Conservation (phyloP, 768 basidiomycete species). For the Boletus tylopilopsis region DNA sequence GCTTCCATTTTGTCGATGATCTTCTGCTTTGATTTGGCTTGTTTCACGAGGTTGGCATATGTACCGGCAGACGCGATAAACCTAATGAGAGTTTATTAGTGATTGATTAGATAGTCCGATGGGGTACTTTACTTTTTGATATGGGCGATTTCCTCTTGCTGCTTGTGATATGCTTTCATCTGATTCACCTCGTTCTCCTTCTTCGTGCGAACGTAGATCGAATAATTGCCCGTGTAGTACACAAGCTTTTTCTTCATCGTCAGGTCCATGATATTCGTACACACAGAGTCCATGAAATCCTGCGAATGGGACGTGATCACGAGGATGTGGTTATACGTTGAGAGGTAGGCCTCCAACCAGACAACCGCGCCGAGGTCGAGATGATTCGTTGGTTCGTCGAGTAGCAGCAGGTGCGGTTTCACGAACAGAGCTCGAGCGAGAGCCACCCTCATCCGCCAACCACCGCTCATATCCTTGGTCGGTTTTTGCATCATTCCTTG, state of each 20-base stretch:
- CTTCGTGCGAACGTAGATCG: conserved; percentile 96
- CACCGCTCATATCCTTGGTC: conserved; percentile 98
- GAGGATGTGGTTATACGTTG: conserved; percentile 98
- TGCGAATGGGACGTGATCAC: conserved; percentile 98
- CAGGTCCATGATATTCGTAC: conserved; percentile 98
- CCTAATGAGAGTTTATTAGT: conserved; percentile 34
- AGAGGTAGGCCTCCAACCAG: conserved; percentile 97
- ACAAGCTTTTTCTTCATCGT: conserved; percentile 88
- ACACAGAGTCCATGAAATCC: conserved; percentile 98
- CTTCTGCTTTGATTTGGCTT: conserved; percentile 99
- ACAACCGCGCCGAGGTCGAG: conserved; percentile 97
- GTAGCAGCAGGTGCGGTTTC: conserved; percentile 91
- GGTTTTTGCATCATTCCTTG: conserved; percentile 92
- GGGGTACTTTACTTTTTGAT: conserved; percentile 80
- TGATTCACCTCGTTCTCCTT: conserved; percentile 98
- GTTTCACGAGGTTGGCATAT: conserved; percentile 97
- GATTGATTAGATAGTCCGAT: background rate
- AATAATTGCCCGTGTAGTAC: conserved; percentile 95
- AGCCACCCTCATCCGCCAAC: conserved; percentile 99
- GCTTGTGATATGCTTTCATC: conserved; percentile 99
- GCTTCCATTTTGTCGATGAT: conserved; percentile 99
- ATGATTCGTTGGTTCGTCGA: conserved; percentile 93
- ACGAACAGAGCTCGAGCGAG: conserved; percentile 94
- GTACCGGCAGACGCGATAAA: conserved; percentile 99
- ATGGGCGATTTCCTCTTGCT: conserved; percentile 97